phyloP scores from a whole-genome alignment of 495 filamentous ascomycete species.

The Lasiosphaeria ovina region DNA sequence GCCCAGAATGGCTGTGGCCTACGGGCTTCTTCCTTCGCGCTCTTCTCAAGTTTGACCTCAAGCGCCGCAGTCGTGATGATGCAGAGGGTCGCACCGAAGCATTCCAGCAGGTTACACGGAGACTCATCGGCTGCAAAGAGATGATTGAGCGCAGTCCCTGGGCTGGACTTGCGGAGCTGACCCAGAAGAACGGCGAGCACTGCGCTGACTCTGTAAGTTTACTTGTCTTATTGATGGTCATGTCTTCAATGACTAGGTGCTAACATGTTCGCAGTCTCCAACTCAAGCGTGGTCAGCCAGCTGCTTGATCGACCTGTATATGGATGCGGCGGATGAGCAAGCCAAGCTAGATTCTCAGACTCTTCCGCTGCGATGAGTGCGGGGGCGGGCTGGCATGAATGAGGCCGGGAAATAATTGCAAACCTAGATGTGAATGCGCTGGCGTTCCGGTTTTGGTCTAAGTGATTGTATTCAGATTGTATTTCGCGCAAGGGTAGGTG shows the following conservation, averaged over 20 bases:
- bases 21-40: slow-evolving; percentile 92
- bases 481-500: too few relatives aligned
- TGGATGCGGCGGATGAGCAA: slow-evolving; percentile 67
- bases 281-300: slow-evolving; percentile 95
- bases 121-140: slow-evolving; percentile 77
- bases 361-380: slow-evolving; percentile 22
- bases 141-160: slow-evolving; percentile 74
- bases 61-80: slow-evolving; percentile 59
- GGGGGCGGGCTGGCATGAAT: neutral
- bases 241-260: slow-evolving; percentile 1
- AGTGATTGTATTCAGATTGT: too few relatives aligned
- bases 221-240: neutral
- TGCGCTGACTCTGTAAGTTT: slow-evolving; percentile 82
- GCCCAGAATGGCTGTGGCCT: slow-evolving; percentile 99
- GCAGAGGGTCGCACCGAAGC: slow-evolving; percentile 70
- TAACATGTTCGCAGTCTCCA: slow-evolving; percentile 58
- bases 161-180: slow-evolving; percentile 92
- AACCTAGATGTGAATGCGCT: too few relatives aligned
- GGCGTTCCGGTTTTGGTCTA: too few relatives aligned
- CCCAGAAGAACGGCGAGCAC: slow-evolving; percentile 78
- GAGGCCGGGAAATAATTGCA: too few relatives aligned
- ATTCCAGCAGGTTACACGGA: slow-evolving; percentile 87
- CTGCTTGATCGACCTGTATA: slow-evolving; percentile 91
- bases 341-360: slow-evolving; percentile 26
- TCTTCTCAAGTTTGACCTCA: slow-evolving; percentile 83